phyloP scores from a whole-genome alignment of 148 eudicot genomes.

The Spergularia marina region DNA sequence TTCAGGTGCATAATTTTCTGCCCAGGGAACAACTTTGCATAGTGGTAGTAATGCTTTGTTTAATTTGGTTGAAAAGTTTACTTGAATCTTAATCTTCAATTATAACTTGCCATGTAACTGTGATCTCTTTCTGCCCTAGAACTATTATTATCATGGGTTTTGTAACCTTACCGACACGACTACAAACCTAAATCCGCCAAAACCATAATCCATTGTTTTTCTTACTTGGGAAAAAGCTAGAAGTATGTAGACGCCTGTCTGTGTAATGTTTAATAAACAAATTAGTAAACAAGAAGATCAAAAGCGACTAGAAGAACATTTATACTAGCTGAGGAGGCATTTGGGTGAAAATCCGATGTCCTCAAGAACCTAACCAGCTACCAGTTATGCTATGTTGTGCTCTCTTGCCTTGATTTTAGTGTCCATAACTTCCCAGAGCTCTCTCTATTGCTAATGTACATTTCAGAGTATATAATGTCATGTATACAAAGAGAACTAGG shows the following conservation, averaged over 20 bases:
- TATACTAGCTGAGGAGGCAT: background rate
- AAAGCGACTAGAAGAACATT: background rate
- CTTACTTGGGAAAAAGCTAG: background rate
- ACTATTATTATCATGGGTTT: no score
- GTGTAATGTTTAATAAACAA: no score
- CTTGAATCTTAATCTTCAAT: background rate
- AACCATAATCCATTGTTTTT: background rate
- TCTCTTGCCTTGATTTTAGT: background rate
- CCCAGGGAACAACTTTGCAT: background rate
- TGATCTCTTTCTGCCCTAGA: background rate
- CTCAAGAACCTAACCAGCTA: background rate
- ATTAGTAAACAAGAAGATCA: background rate
- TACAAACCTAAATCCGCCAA: background rate
- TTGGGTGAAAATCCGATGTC: no score
- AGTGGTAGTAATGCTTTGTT: background rate
- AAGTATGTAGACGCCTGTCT: no score
- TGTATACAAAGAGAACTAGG: background rate
- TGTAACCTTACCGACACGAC: background rate
- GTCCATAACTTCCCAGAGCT: no score
- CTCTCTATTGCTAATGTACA: no score
- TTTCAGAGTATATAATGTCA: no score
- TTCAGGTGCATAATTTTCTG: background rate
- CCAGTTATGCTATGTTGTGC: background rate
- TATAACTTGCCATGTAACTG: background rate
- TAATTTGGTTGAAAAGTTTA: background rate